Conservation (phyloP, 306 rosid species). For the Cicer pinnatifidum region DNA sequence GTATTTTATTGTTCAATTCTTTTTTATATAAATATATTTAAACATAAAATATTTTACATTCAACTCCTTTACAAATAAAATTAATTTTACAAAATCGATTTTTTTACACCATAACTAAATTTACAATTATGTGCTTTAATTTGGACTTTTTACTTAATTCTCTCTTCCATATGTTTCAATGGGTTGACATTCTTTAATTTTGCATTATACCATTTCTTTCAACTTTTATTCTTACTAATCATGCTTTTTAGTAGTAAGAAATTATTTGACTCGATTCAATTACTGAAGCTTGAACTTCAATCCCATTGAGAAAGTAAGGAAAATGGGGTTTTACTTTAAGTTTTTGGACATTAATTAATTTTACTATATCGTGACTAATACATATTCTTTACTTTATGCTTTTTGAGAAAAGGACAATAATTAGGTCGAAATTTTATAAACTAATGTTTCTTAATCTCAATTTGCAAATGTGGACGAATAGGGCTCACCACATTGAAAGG, state of each 20-base stretch:
- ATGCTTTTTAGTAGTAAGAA: background rate
- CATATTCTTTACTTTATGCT: conserved; percentile 49
- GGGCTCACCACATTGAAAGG: conserved; percentile 54
- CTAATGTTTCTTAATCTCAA: conserved; percentile 40
- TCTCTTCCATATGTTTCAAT: background rate
- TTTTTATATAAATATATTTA: too few species aligned
- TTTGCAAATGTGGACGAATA: conserved; percentile 54
- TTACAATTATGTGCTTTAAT: background rate
- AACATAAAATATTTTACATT: too few species aligned
- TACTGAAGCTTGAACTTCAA: background rate
- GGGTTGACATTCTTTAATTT: conserved; percentile 6
- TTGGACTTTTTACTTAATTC: background rate
- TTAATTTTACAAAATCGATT: too few species aligned
- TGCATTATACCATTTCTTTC: background rate
- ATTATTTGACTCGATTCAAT: conserved; percentile 1
- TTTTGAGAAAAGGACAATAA: conserved; percentile 55
- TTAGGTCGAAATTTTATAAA: conserved; percentile 44
- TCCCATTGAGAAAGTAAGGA: conserved; percentile 1
- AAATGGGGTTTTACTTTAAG: conserved; percentile 6
- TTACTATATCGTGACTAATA: conserved; percentile 14
- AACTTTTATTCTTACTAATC: background rate
- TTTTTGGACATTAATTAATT: background rate
- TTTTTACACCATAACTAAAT: too few species aligned
- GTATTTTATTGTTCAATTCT: too few species aligned
- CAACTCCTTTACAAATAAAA: too few species aligned